Evolutionary conservation across 495 filamentous ascomycete genomes (phyloP).

Genomic region (Tuber indicum): DNA sequence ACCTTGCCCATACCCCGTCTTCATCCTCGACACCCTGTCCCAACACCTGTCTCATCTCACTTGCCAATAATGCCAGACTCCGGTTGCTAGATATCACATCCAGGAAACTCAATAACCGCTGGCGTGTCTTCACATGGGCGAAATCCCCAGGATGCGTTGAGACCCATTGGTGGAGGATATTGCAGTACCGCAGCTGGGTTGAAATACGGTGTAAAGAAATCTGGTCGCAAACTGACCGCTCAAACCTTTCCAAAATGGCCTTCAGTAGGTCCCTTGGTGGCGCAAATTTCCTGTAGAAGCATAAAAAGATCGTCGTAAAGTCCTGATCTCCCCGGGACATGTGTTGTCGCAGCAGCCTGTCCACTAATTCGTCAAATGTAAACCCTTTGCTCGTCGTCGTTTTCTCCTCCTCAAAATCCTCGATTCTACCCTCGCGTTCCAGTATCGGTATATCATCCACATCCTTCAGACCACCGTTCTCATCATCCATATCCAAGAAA

Average conservation of each 20-base stretch:
- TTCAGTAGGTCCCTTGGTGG: constrained; percentile 68
- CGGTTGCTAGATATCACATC: constrained; percentile 58
- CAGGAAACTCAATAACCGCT: constrained; percentile 65
- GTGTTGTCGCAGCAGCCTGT: constrained; percentile 70
- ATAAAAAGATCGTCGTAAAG: constrained; percentile 79
- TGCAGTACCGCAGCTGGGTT: constrained; percentile 74
- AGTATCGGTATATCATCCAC: constrained; percentile 58
- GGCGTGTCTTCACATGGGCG: constrained; percentile 67
- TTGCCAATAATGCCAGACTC: constrained; percentile 71
- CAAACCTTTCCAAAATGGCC: constrained; percentile 67
- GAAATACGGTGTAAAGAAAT: constrained; percentile 62
- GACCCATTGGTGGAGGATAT: constrained; percentile 81
- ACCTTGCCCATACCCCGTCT: constrained; percentile 69
- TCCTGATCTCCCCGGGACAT: constrained; percentile 81
- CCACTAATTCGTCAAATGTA: constrained; percentile 81
- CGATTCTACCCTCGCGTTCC: constrained; percentile 46
- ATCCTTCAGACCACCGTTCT: constrained; percentile 49
- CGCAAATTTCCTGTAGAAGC: constrained; percentile 91
- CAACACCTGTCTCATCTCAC: constrained; percentile 66
- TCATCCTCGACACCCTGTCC: constrained; percentile 69
- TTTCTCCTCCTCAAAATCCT: constrained; percentile 38
- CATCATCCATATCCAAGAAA: constrained; percentile 57
- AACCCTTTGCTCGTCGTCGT: constrained; percentile 53
- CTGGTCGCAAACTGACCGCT: constrained; percentile 57
- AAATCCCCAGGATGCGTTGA: constrained; percentile 90